These are phyloP conservation scores for Ruellia speciosa DNA, from an alignment of 305 asterid genomes.

Conservation along the genomic window DNA sequence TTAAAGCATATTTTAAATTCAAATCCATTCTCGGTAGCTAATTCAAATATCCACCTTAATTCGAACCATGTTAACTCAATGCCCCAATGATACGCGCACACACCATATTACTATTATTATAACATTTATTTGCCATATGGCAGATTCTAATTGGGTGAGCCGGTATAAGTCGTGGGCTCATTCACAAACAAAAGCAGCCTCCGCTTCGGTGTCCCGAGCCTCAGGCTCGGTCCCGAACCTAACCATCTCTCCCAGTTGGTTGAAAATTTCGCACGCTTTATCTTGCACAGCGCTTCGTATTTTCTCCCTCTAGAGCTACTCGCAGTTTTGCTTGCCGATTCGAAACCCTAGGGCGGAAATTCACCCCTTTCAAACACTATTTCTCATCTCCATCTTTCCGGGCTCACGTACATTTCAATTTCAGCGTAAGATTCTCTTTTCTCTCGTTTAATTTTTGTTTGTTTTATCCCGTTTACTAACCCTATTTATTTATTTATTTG, in stretches of 20 bases:
- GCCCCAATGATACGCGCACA: too few species aligned
- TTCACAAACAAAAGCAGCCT: neutral
- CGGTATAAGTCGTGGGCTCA: neutral
- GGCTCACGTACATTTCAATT: slow-evolving; percentile 7
- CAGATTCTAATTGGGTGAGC: neutral
- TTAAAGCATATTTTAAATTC: too few species aligned
- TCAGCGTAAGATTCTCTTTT: slow-evolving; percentile 22
- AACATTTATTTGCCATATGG: neutral
- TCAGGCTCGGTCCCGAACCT: neutral
- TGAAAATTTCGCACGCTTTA: neutral
- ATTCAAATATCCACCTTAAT: too few species aligned
- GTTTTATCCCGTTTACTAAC: neutral
- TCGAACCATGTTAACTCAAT: too few species aligned
- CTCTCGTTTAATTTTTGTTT: neutral
- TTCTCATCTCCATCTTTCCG: slow-evolving; percentile 22
- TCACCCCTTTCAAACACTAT: slow-evolving; percentile 26
- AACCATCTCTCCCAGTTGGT: neutral
- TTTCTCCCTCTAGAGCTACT: slow-evolving; percentile 12
- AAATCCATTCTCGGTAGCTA: too few species aligned
- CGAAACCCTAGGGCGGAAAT: slow-evolving; percentile 35
- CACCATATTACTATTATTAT: too few species aligned
- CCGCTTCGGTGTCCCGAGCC: neutral
- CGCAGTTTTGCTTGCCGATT: slow-evolving; percentile 31
- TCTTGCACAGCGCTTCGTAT: neutral
- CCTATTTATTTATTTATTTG: slow-evolving; percentile 11